phyloP scores from a whole-genome alignment of 2,329 filamentous ascomycete species.

The Aspergillus fumigatiaffinis region DNA sequence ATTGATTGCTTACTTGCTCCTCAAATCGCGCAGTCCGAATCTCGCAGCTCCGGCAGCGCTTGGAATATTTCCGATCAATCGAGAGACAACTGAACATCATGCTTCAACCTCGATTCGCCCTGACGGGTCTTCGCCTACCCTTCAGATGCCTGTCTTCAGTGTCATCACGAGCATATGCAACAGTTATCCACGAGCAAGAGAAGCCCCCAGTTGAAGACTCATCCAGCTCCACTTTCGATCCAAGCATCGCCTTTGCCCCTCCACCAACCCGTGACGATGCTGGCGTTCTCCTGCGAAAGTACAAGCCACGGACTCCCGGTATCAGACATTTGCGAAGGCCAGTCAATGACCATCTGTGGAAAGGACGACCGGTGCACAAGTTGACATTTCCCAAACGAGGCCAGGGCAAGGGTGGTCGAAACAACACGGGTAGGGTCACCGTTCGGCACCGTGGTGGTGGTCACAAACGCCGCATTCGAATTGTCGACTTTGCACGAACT shows the following conservation, averaged over 20 bases:
- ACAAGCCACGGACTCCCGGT: constrained; percentile 91
- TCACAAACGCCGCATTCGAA: constrained; percentile 84
- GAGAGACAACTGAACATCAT: constrained; percentile 39
- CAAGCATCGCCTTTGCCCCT: constrained; percentile 41
- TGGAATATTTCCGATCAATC: neutral
- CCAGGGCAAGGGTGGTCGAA: constrained; percentile 86
- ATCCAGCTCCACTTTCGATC: constrained; percentile 34
- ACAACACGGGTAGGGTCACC: constrained; percentile 79
- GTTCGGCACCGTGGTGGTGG: constrained; percentile 91
- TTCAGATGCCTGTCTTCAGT: constrained; percentile 45
- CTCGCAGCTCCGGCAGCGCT: neutral
- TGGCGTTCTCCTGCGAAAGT: constrained; percentile 65
- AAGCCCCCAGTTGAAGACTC: constrained; percentile 24
- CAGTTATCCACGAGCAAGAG: constrained; percentile 38
- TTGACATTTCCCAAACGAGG: constrained; percentile 92
- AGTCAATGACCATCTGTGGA: constrained; percentile 96
- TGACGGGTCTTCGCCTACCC: constrained; percentile 48
- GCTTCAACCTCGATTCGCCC: constrained; percentile 64
- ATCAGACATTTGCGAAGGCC: constrained; percentile 85
- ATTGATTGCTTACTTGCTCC: constrained; percentile 3
- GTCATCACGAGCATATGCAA: constrained; percentile 52
- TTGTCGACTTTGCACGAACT: constrained; percentile 79
- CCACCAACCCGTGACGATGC: constrained; percentile 41
- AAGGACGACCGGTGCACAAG: constrained; percentile 75
- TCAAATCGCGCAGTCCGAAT: neutral